Evolutionary conservation across 345 rosid genomes (phyloP).

Genomic region (Populus euphratica): DNA sequence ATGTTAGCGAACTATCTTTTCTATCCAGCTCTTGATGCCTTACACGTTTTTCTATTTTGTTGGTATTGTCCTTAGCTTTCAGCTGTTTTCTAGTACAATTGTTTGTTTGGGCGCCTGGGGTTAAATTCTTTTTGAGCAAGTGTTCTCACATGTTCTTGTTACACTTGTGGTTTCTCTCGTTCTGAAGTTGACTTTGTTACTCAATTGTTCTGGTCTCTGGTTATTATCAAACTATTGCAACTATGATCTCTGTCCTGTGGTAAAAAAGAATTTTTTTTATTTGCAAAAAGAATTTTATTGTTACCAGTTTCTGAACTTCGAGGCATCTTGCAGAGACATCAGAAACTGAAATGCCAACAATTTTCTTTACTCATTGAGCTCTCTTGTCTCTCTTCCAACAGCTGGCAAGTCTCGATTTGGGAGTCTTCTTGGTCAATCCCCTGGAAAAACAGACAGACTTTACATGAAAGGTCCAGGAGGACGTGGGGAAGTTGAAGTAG

Average conservation of each 20-base stretch:
- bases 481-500: slow-evolving; percentile 97
- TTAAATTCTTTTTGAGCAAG: no score
- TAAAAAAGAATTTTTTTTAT: neutral
- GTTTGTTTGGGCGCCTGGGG: no score
- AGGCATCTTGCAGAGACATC: neutral
- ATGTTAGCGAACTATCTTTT: no score
- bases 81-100: neutral
- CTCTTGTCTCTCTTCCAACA: slow-evolving; percentile 18
- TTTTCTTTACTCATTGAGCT: slow-evolving; percentile 1
- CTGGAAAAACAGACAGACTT: slow-evolving; percentile 77
- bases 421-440: slow-evolving; percentile 65
- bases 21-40: neutral
- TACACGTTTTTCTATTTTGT: neutral
- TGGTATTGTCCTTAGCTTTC: neutral
- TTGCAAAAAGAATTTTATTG: neutral
- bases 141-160: no score
- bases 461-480: slow-evolving; percentile 99
- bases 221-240: neutral
- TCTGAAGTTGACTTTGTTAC: neutral
- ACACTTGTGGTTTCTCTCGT: no score
- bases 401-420: slow-evolving; percentile 84
- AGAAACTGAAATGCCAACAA: neutral
- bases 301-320: neutral
- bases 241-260: neutral
- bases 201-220: neutral